These are phyloP conservation scores for Cyathus striatus DNA, from an alignment of 768 basidiomycete species.

Conservation along the genomic window DNA sequence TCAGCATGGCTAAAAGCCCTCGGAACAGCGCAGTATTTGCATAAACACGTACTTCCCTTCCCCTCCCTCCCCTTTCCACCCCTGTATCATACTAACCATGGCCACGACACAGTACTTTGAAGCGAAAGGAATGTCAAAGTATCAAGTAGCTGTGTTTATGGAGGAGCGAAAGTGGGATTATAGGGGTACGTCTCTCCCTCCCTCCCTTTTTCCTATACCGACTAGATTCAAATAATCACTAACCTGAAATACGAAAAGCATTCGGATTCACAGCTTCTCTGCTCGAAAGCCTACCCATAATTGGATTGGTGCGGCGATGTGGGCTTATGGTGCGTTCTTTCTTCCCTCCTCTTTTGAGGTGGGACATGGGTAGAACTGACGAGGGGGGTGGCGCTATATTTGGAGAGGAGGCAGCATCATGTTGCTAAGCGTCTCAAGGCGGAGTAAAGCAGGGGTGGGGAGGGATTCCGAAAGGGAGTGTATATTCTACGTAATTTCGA, in stretches of 20 bases:
- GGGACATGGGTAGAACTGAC: background rate
- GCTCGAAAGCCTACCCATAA: conserved; percentile 74
- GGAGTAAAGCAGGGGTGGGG: no score
- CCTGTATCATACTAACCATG: background rate
- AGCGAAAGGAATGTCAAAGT: conserved; percentile 73
- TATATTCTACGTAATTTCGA: no score
- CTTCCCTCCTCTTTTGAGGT: background rate
- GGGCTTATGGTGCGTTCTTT: conserved; percentile 62
- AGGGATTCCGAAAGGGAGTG: no score
- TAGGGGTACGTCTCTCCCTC: conserved; percentile 49
- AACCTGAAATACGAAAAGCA: conserved; percentile 33
- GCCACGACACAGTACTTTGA: conserved; percentile 62
- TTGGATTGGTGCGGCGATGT: conserved; percentile 95
- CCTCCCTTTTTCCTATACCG: background rate
- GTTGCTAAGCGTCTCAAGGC: no score
- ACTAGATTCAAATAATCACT: no score
- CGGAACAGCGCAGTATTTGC: conserved; percentile 62
- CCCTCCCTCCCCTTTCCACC: background rate
- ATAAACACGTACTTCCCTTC: conserved; percentile 62
- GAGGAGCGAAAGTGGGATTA: conserved; percentile 93
- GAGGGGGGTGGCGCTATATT: conserved; percentile 36
- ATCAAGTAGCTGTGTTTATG: conserved; percentile 70
- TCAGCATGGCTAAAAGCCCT: conserved; percentile 64
- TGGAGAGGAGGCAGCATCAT: conserved; percentile 56
- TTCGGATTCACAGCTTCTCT: conserved; percentile 86